Base-by-base conservation (phyloP, 2,329 filamentous ascomycete species). In the Drechslera avenae region DNA sequence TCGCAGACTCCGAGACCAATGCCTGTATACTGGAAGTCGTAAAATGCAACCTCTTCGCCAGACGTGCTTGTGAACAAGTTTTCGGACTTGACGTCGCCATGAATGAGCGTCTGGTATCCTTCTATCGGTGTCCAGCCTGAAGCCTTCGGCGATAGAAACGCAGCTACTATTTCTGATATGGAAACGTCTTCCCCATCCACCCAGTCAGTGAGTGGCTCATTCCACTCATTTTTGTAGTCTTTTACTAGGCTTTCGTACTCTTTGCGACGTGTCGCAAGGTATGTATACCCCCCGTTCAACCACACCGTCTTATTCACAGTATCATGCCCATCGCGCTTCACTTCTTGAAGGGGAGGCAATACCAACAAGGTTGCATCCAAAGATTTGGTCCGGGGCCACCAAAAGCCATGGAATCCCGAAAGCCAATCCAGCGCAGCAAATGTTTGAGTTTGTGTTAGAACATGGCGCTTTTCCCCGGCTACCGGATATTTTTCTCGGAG, bases 11-110 rank as follows among this genome's bases (percentile, higher is more conserved):
- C 86, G 0, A 88, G 66, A 0, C 86, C 86, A 0, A 87, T 68
- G 0, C 86, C 86, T 0, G 82, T 79, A 57, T 89, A 89, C 59
- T 89, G 86, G 48, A 89, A 89, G 64, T 89, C 86, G 60, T 85
- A 88, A 56, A 89, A 86, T 0, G 83, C 85, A 1, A 85, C 83
- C 3, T 73, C 52, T 2, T 80, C 69, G 1, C 82, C 83, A 0
- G 66, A 57, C 0, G 62, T 50, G 0, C 75, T 83, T 0, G 82
- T 83, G 61, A 87, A 87, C 5, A 88, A 76, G 51, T 89, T 89
- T 58, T 88, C 85, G 0, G 83, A 86, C 67, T 89, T 89, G 43
- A 88, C 85, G 49, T 89, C 86, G 6, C 86, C 86, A 60, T 89
- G 86, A 6, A 89, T 82, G 13, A 83, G 77, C 0, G 85, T 85